phyloP scores from a whole-genome alignment of 805 yeast species.

The Suhomyces prunicola region DNA sequence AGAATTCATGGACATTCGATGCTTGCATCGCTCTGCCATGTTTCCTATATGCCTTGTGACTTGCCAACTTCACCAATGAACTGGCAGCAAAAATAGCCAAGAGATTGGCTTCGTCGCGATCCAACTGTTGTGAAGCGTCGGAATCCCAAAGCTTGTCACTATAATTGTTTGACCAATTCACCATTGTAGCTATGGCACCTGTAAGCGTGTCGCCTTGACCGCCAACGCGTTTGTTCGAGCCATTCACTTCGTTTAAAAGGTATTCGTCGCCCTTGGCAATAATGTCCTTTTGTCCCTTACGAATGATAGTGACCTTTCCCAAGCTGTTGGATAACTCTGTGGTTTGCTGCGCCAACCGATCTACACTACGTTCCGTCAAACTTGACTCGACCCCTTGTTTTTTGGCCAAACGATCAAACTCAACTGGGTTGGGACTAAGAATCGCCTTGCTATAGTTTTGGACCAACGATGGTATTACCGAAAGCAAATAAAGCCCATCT shows the following conservation, averaged over 20 bases:
- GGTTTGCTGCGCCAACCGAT: slow-evolving; percentile 2
- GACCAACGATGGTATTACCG: slow-evolving; percentile 53
- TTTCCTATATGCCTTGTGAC: slow-evolving; percentile 58
- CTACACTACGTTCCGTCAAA: slow-evolving; percentile 5
- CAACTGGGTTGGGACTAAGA: slow-evolving; percentile 87
- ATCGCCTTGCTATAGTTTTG: slow-evolving; percentile 58
- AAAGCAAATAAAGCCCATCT: slow-evolving; percentile 73
- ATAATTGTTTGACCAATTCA: slow-evolving; percentile 76
- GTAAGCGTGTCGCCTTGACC: slow-evolving; percentile 96
- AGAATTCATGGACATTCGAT: slow-evolving; percentile 66
- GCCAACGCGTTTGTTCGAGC: slow-evolving; percentile 81
- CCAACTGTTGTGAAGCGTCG: slow-evolving; percentile 1
- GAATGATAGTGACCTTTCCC: slow-evolving; percentile 59
- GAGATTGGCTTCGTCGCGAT: slow-evolving; percentile 26
- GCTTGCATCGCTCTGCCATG: slow-evolving; percentile 83
- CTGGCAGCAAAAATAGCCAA: slow-evolving; percentile 74
- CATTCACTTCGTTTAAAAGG: slow-evolving; percentile 47
- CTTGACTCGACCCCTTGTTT: slow-evolving; percentile 36
- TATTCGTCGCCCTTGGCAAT: slow-evolving; percentile 51
- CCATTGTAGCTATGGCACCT: slow-evolving; percentile 78
- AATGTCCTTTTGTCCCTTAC: slow-evolving; percentile 69
- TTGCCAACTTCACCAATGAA: slow-evolving; percentile 61
- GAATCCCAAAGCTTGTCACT: slow-evolving; percentile 53
- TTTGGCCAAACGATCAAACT: slow-evolving; percentile 67
- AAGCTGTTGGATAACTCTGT: slow-evolving; percentile 43